Percentiles rank a stretch among this genome's conserved stretches.
Evolutionary conservation across 805 yeast species (phyloP).

Genomic region (Sungouiella thailandica): DNA sequence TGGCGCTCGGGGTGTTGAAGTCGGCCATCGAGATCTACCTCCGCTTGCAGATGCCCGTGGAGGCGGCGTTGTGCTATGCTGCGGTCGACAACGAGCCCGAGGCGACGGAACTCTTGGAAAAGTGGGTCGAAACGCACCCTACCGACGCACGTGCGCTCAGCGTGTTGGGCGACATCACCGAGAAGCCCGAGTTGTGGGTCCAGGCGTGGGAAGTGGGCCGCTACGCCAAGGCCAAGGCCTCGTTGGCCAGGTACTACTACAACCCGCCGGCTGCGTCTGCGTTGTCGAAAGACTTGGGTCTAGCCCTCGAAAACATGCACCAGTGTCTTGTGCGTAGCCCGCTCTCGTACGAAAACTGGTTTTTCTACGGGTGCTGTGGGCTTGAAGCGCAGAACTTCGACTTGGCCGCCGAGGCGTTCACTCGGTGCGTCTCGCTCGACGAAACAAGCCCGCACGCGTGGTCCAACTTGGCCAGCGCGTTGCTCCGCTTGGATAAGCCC

Average conservation of each 20-base stretch:
- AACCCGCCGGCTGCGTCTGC: conserved; percentile 57
- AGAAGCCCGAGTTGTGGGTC: conserved; percentile 72
- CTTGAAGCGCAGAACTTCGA: conserved; percentile 67
- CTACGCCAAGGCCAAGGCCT: conserved; percentile 80
- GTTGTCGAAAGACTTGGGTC: conserved; percentile 42
- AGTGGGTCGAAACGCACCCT: conserved; percentile 53
- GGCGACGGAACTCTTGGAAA: conserved; percentile 57
- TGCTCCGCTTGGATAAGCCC: conserved; percentile 56
- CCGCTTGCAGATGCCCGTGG: conserved; percentile 68
- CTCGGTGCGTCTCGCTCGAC: conserved; percentile 83
- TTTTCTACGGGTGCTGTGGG: conserved; percentile 86
- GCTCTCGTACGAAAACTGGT: conserved; percentile 78
- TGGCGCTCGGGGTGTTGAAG: conserved; percentile 77
- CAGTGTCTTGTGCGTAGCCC: conserved; percentile 76
- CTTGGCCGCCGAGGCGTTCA: conserved; percentile 85
- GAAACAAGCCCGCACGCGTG: conserved; percentile 79
- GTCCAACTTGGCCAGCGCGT: conserved; percentile 86
- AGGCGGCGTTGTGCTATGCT: conserved; percentile 87
- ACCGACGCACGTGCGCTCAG: conserved; percentile 80
- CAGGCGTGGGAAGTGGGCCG: conserved; percentile 83
- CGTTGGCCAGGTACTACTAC: conserved; percentile 71
- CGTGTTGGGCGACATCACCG: conserved; percentile 78
- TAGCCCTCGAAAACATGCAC: conserved; percentile 61
- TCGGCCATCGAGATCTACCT: conserved; percentile 89
- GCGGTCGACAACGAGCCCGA: conserved; percentile 68